Evolutionary conservation across 306 rosid species (phyloP).

Genomic region (Delonix regia): DNA sequence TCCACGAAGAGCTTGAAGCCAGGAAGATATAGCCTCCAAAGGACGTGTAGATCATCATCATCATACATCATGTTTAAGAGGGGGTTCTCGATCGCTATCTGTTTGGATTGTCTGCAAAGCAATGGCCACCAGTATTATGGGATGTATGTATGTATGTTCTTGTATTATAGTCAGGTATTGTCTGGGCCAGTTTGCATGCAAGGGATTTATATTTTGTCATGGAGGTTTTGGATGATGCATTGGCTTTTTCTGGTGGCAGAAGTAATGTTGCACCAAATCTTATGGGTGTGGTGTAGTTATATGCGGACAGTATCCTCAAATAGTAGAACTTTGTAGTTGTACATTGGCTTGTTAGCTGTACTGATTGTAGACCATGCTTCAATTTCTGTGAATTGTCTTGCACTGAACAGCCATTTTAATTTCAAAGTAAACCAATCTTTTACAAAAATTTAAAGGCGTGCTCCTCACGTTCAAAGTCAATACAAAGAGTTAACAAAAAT

Average conservation of each 20-base stretch:
- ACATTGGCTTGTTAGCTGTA: constrained; percentile 40
- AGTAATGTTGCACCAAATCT: constrained; percentile 23
- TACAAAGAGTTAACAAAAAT: too few species aligned
- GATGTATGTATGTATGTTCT: not conserved
- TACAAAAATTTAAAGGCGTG: too few species aligned
- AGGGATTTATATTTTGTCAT: constrained; percentile 39
- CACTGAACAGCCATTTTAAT: not conserved
- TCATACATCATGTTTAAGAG: constrained; percentile 35
- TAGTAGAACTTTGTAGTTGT: constrained; percentile 51
- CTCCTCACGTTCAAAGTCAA: too few species aligned
- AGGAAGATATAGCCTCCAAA: not conserved
- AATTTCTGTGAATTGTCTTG: constrained; percentile 27
- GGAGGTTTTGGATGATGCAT: constrained; percentile 47
- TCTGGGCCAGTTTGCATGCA: not conserved
- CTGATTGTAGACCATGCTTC: constrained; percentile 38
- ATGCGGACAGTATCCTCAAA: constrained; percentile 40
- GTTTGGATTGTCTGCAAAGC: constrained; percentile 27
- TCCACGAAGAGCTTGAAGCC: constrained; percentile 26
- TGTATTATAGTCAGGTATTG: not conserved
- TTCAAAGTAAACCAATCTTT: not conserved
- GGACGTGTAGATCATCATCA: constrained; percentile 10
- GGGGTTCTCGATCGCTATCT: constrained; percentile 34
- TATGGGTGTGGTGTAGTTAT: constrained; percentile 42
- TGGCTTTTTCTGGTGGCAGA: constrained; percentile 43
- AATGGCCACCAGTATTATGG: constrained; percentile 26